Evolutionary conservation across 306 rosid genomes (phyloP).

Genomic region (Vigna trinervia): DNA sequence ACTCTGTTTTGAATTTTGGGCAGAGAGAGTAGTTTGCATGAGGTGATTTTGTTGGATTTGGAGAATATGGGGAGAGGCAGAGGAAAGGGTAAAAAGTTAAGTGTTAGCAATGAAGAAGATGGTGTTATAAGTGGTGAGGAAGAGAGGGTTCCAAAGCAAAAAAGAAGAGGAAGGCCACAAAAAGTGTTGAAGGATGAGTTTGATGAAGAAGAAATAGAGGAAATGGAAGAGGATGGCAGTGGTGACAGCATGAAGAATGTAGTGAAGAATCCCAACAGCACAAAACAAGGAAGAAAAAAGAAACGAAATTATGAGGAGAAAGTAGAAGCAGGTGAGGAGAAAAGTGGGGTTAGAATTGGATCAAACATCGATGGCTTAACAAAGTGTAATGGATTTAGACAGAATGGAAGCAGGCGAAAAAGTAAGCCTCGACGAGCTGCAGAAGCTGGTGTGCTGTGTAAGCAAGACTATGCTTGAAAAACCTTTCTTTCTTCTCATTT

Average conservation of each 20-base stretch:
- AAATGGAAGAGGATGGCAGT: slow-evolving; percentile 44
- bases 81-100: slow-evolving; percentile 56
- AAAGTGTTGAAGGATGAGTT: slow-evolving; percentile 51
- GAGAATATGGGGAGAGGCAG: slow-evolving; percentile 61
- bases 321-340: slow-evolving; percentile 39
- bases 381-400: slow-evolving; percentile 61
- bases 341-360: slow-evolving; percentile 43
- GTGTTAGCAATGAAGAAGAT: slow-evolving; percentile 48
- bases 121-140: slow-evolving; percentile 47
- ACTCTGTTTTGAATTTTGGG: background rate
- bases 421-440: slow-evolving; percentile 86
- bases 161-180: slow-evolving; percentile 59
- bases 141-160: slow-evolving; percentile 47
- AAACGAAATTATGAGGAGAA: slow-evolving; percentile 48
- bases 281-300: slow-evolving; percentile 52
- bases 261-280: slow-evolving; percentile 13
- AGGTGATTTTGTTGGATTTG: slow-evolving; percentile 42
- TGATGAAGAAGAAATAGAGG: slow-evolving; percentile 49
- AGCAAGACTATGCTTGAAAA: slow-evolving; percentile 49
- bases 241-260: slow-evolving; percentile 45
- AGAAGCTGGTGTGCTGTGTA: slow-evolving; percentile 79
- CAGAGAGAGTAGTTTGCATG: slow-evolving; percentile 53
- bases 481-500: slow-evolving; percentile 7
- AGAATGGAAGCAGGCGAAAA: slow-evolving; percentile 76
- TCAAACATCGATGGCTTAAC: slow-evolving; percentile 42